Conservation (phyloP, 2,329 filamentous ascomycete genomes). For the Capronia coronata region DNA sequence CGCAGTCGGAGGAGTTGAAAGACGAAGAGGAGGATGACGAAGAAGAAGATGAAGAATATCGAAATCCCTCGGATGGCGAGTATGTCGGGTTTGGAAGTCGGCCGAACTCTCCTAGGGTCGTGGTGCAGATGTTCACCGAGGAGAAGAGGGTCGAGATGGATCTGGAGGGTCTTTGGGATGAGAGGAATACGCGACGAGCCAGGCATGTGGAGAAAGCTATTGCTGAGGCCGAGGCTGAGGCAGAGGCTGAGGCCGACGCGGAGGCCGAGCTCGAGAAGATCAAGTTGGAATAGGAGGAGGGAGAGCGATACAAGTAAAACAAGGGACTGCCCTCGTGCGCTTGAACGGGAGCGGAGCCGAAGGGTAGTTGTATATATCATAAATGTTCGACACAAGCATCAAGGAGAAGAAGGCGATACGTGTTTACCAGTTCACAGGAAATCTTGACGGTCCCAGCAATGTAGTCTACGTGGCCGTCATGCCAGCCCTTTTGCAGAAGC, state of each 20-base stretch:
- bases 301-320: no score
- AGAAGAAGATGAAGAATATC: conserved; percentile 34
- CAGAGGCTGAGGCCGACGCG: background rate
- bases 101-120: conserved; percentile 53
- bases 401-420: no score
- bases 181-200: conserved; percentile 19
- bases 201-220: conserved; percentile 14
- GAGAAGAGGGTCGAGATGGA: conserved; percentile 63
- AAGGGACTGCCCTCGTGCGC: no score
- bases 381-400: no score
- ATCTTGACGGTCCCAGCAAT: no score
- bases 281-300: background rate
- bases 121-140: conserved; percentile 66
- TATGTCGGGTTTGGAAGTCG: conserved; percentile 71
- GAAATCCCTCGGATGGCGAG: conserved; percentile 42
- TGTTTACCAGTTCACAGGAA: no score
- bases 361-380: no score
- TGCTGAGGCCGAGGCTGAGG: conserved; percentile 4
- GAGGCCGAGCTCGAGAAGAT: background rate
- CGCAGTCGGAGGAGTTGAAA: conserved; percentile 14
- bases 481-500: no score
- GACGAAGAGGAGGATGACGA: conserved; percentile 13
- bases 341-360: no score
- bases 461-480: no score
- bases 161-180: conserved; percentile 59